A percentile compares a stretch with the other conserved stretches of the same genome.
Evolutionary conservation across 2,329 filamentous ascomycete species (phyloP).

Genomic region (Xylaria sp.): DNA sequence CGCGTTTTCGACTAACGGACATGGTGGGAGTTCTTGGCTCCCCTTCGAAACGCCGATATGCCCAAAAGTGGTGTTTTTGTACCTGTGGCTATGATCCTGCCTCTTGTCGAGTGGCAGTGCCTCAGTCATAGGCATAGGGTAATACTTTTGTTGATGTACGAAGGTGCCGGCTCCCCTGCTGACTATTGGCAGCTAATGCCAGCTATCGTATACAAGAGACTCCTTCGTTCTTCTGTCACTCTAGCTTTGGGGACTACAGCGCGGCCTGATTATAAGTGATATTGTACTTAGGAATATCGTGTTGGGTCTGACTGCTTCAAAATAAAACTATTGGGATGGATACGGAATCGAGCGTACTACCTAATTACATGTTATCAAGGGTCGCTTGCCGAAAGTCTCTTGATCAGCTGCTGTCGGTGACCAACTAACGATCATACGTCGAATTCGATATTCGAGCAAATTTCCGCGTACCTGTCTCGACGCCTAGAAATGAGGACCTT

Average conservation of each 20-base stretch:
- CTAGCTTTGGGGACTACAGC: no score
- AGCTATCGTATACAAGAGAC: no score
- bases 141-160: no score
- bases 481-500: slow-evolving; percentile 42
- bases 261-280: no score
- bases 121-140: no score
- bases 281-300: no score
- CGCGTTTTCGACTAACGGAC: background rate
- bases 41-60: background rate
- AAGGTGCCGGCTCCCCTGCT: no score
- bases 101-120: background rate
- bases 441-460: slow-evolving; percentile 24
- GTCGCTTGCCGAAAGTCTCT: background rate
- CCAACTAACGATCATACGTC: slow-evolving; percentile 15
- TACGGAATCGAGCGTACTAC: background rate
- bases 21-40: background rate
- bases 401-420: background rate
- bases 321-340: background rate
- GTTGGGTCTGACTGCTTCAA: no score
- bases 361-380: background rate
- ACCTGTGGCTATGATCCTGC: background rate
- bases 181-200: no score
- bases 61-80: background rate
- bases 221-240: no score
- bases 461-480: slow-evolving; percentile 18